Base-by-base conservation (phyloP, 2,329 filamentous ascomycete genomes). In the Mycosphaerella arachidis region DNA sequence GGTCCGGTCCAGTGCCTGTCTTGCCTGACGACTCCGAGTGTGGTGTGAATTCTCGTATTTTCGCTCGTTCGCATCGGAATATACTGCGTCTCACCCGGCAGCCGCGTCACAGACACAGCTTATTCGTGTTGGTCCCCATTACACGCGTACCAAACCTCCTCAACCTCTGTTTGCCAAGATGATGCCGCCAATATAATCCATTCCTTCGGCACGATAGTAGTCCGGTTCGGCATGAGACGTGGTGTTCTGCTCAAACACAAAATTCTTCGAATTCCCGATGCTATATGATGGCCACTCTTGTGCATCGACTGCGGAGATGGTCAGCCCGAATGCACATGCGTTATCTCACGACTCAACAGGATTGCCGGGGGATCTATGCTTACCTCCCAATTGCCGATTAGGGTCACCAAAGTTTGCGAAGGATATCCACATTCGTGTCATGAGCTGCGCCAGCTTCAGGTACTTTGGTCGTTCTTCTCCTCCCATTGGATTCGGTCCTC, bases 351-450 rank as follows among this genome's bases (percentile, higher is more conserved):
- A 8, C 24, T 48, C 0, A 2, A 58, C 37, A 40, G 12, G 37
- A n/a, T 16, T 2, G 37, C n/a, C 12, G 37, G 2, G 16, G 37
- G 4, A 40, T 13, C 37, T 40, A 40, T 40, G 37, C 59, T 63
- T 56, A 68, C 61, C 31, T 66, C 71, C 68, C 66, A 62, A 6
- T 60, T 66, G 61, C 33, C 61, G 66, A 29, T 70, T 71, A 2
- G 81, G 81, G 67, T 81, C 73, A 20, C 76, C 68, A 48, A 72
- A 73, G 53, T 77, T 71, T 54, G 82, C 75, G 63, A 84, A 84
- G 4, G 73, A 75, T 27, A 79, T 76, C 82, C 82, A 84, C 75
- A 79, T 79, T 53, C 74, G 72, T 51, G 75, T 76, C 78, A 84
- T 83, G 64, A 79, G 68, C 48, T 76, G 70, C 16, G 80, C 77